These are phyloP conservation scores for Prunus campanulata DNA, from an alignment of 306 rosid genomes.

Conservation along the genomic window DNA sequence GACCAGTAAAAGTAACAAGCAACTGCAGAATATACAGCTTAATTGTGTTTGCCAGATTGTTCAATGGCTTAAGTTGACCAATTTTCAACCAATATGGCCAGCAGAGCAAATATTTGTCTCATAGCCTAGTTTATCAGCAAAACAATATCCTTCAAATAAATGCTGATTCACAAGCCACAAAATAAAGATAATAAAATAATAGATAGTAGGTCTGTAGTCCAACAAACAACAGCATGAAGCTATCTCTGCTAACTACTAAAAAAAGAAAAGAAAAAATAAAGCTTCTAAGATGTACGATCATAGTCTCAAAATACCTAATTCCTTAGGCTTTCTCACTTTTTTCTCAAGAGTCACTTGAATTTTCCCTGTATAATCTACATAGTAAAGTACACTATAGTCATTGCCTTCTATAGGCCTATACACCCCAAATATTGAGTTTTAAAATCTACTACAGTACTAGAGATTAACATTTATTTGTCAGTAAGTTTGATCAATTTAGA, in stretches of 20 bases:
- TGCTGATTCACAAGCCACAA: conserved; percentile 2
- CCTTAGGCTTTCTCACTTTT: neutral
- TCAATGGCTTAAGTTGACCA: neutral
- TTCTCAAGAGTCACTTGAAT: neutral
- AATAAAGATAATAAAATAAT: neutral
- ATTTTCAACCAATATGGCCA: neutral
- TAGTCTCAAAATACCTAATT: neutral
- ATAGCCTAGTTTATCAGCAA: neutral
- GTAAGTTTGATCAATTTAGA: neutral
- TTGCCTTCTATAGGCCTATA: neutral
- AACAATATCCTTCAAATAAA: neutral
- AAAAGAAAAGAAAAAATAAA: neutral
- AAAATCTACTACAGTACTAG: neutral
- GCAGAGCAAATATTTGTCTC: neutral
- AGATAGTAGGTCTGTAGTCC: neutral
- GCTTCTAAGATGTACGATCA: neutral
- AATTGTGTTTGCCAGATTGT: neutral
- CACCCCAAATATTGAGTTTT: neutral
- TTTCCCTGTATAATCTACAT: neutral
- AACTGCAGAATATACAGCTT: neutral
- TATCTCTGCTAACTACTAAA: neutral
- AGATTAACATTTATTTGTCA: neutral
- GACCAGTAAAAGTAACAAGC: neutral
- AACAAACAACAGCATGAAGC: conserved; percentile 6
- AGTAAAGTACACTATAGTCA: neutral